phyloP scores from a whole-genome alignment of 164 flowering plant genomes.

The Chloranthus sessilifolius region DNA sequence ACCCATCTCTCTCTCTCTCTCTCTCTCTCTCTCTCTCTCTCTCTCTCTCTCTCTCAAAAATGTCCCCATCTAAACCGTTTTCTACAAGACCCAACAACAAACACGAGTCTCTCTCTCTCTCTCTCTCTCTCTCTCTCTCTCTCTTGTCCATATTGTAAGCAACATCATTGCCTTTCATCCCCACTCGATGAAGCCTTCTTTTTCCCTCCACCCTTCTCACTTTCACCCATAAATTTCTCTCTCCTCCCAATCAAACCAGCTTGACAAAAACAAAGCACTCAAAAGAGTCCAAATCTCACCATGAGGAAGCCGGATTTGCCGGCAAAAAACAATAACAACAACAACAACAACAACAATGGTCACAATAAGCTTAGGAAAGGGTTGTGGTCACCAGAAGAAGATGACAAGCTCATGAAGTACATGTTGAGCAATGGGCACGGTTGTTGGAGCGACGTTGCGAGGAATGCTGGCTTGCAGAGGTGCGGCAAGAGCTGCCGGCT shows the following conservation, averaged over 20 bases:
- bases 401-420: constrained; percentile 62
- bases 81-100: no score
- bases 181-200: constrained; percentile 11
- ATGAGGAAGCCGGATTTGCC: constrained; percentile 51
- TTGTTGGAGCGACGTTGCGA: constrained; percentile 74
- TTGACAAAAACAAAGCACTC: background rate
- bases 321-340: constrained; percentile 15
- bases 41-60: background rate
- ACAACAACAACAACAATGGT: background rate
- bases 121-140: no score
- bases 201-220: constrained; percentile 11
- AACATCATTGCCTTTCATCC: no score
- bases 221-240: constrained; percentile 1
- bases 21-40: background rate
- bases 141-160: no score
- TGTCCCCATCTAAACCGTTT: background rate
- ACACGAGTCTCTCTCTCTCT: no score
- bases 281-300: background rate
- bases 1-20: constrained; percentile 18
- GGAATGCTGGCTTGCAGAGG: constrained; percentile 63
- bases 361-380: constrained; percentile 52
- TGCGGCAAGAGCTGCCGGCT: constrained; percentile 80
- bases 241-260: constrained; percentile 4
- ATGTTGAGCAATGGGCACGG: constrained; percentile 70
- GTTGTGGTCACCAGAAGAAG: constrained; percentile 77